These are phyloP conservation scores for Sporothrix globosa DNA, from an alignment of 2,329 filamentous ascomycete genomes.

Conservation along the genomic window DNA sequence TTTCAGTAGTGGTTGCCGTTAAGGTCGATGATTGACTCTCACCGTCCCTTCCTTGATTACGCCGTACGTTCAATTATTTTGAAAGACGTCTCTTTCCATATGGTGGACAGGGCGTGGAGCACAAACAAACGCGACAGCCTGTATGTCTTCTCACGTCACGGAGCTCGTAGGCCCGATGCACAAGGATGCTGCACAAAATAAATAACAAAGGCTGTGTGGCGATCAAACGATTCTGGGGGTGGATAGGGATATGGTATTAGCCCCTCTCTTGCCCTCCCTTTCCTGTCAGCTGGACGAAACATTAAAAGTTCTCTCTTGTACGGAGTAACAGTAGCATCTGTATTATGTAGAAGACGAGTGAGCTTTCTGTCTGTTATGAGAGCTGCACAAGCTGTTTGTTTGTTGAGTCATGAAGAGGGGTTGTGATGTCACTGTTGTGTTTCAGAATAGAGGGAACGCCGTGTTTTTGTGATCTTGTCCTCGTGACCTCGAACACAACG, in stretches of 20 bases:
- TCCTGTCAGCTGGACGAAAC: slow-evolving; percentile 6
- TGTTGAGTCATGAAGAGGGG: slow-evolving; percentile 5
- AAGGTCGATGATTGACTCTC: too few species aligned
- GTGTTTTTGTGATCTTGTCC: not conserved
- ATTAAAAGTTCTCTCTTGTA: not conserved
- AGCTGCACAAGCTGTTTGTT: not conserved
- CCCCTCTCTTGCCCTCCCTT: not conserved
- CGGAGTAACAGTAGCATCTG: not conserved
- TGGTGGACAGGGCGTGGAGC: not conserved
- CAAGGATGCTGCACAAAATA: slow-evolving; percentile 16
- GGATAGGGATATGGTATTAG: not conserved
- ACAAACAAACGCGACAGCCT: not conserved
- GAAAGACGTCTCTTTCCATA: not conserved
- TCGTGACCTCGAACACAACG: slow-evolving; percentile 15
- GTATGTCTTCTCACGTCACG: too few species aligned
- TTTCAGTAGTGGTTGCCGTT: too few species aligned
- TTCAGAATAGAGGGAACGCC: not conserved
- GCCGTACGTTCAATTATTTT: not conserved
- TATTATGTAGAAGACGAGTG: not conserved
- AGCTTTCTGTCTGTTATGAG: not conserved
- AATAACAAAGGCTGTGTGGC: slow-evolving; percentile 16
- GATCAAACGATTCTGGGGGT: slow-evolving; percentile 26
- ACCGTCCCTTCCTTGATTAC: not conserved
- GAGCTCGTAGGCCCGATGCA: not conserved
- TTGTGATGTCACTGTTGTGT: slow-evolving; percentile 18